A percentile compares a stretch with the other conserved stretches of the same genome.
phyloP scores from a whole-genome alignment of 495 filamentous ascomycete species.

The Podospora comata region DNA sequence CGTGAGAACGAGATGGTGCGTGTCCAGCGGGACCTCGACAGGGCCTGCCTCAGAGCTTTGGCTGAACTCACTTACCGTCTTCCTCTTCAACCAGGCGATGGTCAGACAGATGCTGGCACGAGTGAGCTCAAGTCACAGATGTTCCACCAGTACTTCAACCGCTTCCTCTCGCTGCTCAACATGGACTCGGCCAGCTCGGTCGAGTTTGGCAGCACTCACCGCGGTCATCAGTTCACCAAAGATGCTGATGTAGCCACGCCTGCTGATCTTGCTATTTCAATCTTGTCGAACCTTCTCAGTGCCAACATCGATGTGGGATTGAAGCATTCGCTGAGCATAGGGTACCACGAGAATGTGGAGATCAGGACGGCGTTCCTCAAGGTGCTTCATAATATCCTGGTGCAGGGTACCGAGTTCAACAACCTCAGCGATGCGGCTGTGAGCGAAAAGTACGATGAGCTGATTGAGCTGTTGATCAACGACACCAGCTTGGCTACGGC shows the following conservation, averaged over 20 bases:
- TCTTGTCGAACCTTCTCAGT: constrained; percentile 62
- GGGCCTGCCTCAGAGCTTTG: constrained; percentile 57
- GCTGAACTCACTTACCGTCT: constrained; percentile 61
- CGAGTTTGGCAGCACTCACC: constrained; percentile 31
- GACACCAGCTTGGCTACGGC: constrained; percentile 59
- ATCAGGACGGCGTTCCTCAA: constrained; percentile 65
- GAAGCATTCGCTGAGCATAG: constrained; percentile 61
- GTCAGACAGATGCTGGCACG: constrained; percentile 57
- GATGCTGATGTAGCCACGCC: constrained; percentile 39
- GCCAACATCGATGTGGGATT: constrained; percentile 67
- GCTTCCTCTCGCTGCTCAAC: constrained; percentile 59
- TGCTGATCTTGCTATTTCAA: constrained; percentile 59
- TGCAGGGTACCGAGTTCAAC: constrained; percentile 66
- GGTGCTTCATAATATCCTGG: constrained; percentile 63
- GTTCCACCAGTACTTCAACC: constrained; percentile 65
- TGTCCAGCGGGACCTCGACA: constrained; percentile 60
- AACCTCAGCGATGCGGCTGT: constrained; percentile 61
- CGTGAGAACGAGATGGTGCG: constrained; percentile 52
- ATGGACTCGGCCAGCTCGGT: constrained; percentile 38
- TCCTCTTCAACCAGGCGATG: constrained; percentile 61
- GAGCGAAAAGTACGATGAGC: constrained; percentile 60
- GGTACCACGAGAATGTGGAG: constrained; percentile 63
- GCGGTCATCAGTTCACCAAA: constrained; percentile 31
- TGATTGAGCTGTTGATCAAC: constrained; percentile 58
- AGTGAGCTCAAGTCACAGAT: constrained; percentile 62